phyloP scores from a whole-genome alignment of 2,329 filamentous ascomycete genomes.

The Aspergillus flavus region DNA sequence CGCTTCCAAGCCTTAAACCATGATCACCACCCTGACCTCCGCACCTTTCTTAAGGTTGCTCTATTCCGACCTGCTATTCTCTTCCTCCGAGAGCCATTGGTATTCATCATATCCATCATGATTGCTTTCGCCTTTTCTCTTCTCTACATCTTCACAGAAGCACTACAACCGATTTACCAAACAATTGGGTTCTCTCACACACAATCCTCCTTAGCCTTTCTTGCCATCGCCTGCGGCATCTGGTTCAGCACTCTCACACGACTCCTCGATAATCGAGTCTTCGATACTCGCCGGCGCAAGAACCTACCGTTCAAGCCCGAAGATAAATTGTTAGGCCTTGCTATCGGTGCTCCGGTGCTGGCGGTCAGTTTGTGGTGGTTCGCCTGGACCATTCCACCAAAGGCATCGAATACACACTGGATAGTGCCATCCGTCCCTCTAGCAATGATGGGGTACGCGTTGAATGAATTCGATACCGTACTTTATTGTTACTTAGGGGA shows the following conservation, averaged over 20 bases:
- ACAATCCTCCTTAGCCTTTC: slow-evolving; percentile 44
- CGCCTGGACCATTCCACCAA: slow-evolving; percentile 38
- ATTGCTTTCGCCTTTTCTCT: slow-evolving; percentile 46
- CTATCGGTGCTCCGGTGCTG: slow-evolving; percentile 47
- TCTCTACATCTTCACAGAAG: slow-evolving; percentile 54
- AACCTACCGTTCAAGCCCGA: background rate
- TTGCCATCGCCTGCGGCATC: slow-evolving; percentile 45
- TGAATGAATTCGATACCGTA: slow-evolving; percentile 50
- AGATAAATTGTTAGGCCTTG: slow-evolving; percentile 42
- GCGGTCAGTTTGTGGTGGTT: slow-evolving; percentile 52
- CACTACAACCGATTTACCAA: slow-evolving; percentile 44
- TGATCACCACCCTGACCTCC: slow-evolving; percentile 39
- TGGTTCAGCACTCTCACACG: slow-evolving; percentile 47
- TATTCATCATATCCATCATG: slow-evolving; percentile 46
- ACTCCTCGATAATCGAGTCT: slow-evolving; percentile 43
- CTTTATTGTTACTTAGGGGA: slow-evolving; percentile 50
- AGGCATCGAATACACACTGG: background rate
- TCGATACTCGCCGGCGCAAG: background rate
- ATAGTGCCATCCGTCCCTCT: slow-evolving; percentile 34
- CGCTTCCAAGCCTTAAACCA: slow-evolving; percentile 37
- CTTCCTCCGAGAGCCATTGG: slow-evolving; percentile 50
- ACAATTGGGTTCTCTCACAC: slow-evolving; percentile 36
- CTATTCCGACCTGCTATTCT: slow-evolving; percentile 46
- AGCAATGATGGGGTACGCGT: slow-evolving; percentile 50
- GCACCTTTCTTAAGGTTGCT: slow-evolving; percentile 38